Evolutionary conservation across 768 basidiomycete species (phyloP), one percentile per base, ranked within the genome.

Genomic region (Tricholoma furcatifolium): DNA sequence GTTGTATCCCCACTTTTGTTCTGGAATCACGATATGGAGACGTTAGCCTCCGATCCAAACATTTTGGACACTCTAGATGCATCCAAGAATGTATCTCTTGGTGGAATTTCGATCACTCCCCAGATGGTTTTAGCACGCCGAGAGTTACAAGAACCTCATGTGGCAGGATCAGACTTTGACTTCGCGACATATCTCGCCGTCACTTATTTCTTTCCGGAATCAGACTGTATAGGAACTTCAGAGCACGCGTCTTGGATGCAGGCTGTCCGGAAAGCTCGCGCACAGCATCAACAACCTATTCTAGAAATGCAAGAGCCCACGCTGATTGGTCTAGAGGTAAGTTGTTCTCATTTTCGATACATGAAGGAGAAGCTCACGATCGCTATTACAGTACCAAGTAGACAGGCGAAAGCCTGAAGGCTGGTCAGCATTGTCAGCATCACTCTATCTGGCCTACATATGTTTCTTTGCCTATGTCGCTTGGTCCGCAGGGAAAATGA

Each of bases 151-250:
- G 81, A 85, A 48, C 78, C 77, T 43, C 75, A 77, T 52, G 70
- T 68, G 47, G 67, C 68, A n/a, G 65, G 69, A 31, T 69, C 73
- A n/a, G 74, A 75, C 52, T 75, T 84, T 45, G 84, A 87, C 61
- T 80, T 76, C 54, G 87, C 88, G 43, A 80, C 75, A 47, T 88
- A 84, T 62, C 78, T 93, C 17, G 88, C 85, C 14, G 74, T 93
- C 53, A 91, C 90, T 0, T 93, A 90, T 67, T 85, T 91, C 70
- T 91, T 94, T 63, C 83, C 81, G 2, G 87, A 91, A 58, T 79
- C 74, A 14, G 83, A 87, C 57, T 93, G 91, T 68, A 68, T 84
- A 56, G 77, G 78, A 36, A 78, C 75, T 49, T 66, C 73, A 11
- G 85, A 85, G 36, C 91, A 89, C 58, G 66, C 74, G 46, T 67